These are phyloP conservation scores for Pilobolus umbonatus DNA, from an alignment of 192 early-diverging fungal genomes.

Conservation along the genomic window DNA sequence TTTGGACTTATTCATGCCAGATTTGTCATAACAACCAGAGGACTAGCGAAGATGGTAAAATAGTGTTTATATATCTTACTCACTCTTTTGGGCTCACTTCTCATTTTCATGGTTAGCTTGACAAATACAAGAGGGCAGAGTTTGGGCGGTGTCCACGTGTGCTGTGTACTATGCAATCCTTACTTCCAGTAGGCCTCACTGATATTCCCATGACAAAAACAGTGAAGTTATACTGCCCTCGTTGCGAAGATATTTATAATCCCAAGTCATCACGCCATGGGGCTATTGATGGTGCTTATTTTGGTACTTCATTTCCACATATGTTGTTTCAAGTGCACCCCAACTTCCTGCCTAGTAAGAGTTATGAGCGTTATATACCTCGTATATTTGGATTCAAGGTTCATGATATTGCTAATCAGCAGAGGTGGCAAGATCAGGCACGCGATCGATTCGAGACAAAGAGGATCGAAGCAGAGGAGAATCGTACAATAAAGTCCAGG, in stretches of 20 bases:
- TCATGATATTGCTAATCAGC: conserved; percentile 81
- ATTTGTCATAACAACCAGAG: conserved; percentile 89
- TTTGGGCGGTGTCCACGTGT: conserved; percentile 97
- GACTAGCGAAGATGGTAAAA: conserved; percentile 85
- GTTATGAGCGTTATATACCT: conserved; percentile 85
- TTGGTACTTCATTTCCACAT: conserved; percentile 94
- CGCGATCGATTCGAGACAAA: conserved; percentile 45
- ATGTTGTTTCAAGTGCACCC: conserved; percentile 93
- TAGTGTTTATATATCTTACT: neutral
- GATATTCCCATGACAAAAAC: conserved; percentile 80
- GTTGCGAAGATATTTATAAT: conserved; percentile 96
- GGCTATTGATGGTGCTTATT: conserved; percentile 92
- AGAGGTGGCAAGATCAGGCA: conserved; percentile 86
- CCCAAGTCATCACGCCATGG: conserved; percentile 85
- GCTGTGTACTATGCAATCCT: conserved; percentile 82
- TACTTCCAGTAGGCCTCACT: conserved; percentile 85
- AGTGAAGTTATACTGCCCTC: conserved; percentile 94
- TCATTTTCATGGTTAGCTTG: conserved; percentile 41
- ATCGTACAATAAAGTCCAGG: too few relatives aligned
- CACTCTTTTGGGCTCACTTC: too few relatives aligned
- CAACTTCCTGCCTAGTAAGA: conserved; percentile 69
- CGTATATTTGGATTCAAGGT: conserved; percentile 97
- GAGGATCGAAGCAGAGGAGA: too few relatives aligned
- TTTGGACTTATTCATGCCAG: conserved; percentile 99
- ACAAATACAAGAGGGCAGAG: conserved; percentile 90